Evolutionary conservation across 2,329 filamentous ascomycete species (phyloP), one percentile per base, ranked within the genome.

Genomic region (Chaetomiaceae sp.): DNA sequence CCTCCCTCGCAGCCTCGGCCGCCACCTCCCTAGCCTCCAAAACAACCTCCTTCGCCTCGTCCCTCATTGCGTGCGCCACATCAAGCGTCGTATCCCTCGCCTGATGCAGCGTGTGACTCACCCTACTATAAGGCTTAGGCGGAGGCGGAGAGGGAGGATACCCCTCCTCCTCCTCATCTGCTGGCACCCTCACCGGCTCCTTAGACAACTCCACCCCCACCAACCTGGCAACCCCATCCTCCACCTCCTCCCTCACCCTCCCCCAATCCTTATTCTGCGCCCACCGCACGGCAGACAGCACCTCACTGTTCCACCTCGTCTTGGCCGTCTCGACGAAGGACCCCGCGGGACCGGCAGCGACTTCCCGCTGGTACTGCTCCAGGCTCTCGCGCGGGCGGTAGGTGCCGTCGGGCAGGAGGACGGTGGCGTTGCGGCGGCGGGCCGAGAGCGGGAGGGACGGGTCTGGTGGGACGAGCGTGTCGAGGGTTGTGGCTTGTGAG

Each of bases 281-380:
- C 77, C 82, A 85, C 54, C 75, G 76, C 51, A 87, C 85, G 47
- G 85, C 77, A 56, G 76, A 75, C 67, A 86, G 80, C 33, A 92
- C 70, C 69, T 92, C 88, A 47, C 78, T 70, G 68, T 94, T 92
- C 88, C 88, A 92, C 56, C 81, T 76, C 64, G 88, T 85, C 74
- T 92, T 92, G 63, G 85, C 77, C 33, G 81, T 74, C 66, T 91
- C 87, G 50, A 83, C 66, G 46, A 88, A 72, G 44, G 77, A 56
- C n/a, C 76, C 74, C 47, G 78, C 70, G 34, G 75, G 72, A 43
- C 77, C 75, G 36, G 75, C 68, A 19, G 14, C 44, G 6, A 8
- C 14, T 63, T 81, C 77, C 39, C 76, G 72, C 5, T 14, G 33
- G 31, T 42, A 27, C 11, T 43, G 46, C n/a, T 50, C 27, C 40